Conservation (phyloP, 2,329 filamentous ascomycete species). For the Phaeosphaeria sp. region DNA sequence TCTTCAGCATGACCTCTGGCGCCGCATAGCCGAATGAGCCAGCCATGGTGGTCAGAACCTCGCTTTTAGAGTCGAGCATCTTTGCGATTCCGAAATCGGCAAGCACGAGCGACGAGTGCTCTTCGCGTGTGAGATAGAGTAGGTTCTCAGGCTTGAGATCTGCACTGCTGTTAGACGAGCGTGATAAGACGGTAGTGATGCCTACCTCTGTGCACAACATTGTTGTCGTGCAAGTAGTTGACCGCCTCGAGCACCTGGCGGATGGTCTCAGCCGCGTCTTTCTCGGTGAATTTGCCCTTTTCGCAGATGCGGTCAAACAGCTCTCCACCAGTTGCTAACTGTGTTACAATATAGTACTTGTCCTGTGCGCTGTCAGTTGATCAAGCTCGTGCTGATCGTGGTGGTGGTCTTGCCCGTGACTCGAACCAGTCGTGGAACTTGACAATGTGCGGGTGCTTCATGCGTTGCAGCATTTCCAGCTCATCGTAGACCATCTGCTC, state of each 20-base stretch:
- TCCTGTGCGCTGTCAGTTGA: constrained; percentile 64
- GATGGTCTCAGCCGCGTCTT: constrained; percentile 95
- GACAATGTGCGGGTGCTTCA: constrained; percentile 95
- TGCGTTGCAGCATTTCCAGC: constrained; percentile 86
- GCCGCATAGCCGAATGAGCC: constrained; percentile 98
- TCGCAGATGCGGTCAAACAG: constrained; percentile 98
- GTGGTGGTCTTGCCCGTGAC: constrained; percentile 72
- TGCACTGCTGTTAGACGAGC: constrained; percentile 49
- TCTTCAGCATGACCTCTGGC: constrained; percentile 97
- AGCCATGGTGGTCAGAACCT: constrained; percentile 96
- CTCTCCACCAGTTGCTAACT: constrained; percentile 94
- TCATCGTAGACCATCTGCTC: constrained; percentile 99
- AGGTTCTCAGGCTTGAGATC: constrained; percentile 98
- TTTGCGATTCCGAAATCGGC: constrained; percentile 99
- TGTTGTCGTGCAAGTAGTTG: constrained; percentile 90
- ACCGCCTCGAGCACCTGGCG: constrained; percentile 92
- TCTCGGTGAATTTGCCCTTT: constrained; percentile 97
- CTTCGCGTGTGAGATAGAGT: constrained; percentile 81
- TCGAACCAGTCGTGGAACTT: constrained; percentile 99
- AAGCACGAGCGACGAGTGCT: constrained; percentile 84
- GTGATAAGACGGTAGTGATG: neutral
- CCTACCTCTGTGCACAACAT: constrained; percentile 92
- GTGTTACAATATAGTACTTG: constrained; percentile 99
- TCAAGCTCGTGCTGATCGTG: neutral
- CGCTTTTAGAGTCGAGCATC: constrained; percentile 88